Evolutionary conservation across 768 basidiomycete genomes (phyloP).

Genomic region (Thelephora ganbajun): DNA sequence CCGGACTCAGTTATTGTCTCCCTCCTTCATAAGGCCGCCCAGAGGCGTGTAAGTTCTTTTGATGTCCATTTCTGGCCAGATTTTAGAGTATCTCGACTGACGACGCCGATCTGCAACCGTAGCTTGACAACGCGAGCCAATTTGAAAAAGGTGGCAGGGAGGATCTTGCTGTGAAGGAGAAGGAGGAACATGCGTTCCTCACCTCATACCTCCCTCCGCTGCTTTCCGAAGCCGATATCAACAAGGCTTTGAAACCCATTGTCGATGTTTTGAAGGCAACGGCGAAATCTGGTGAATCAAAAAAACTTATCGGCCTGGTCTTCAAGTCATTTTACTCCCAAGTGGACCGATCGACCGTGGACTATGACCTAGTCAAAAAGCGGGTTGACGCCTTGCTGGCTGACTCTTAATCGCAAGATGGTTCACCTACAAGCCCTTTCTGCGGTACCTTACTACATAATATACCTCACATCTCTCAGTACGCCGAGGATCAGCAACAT

Average conservation of each 20-base stretch:
- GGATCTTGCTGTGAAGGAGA: slow-evolving; percentile 55
- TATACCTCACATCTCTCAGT: too few species aligned
- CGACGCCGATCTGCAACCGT: not conserved
- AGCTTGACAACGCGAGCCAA: slow-evolving; percentile 48
- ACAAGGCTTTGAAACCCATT: slow-evolving; percentile 27
- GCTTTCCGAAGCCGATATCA: slow-evolving; percentile 40
- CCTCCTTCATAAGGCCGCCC: slow-evolving; percentile 43
- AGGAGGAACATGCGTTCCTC: slow-evolving; percentile 39
- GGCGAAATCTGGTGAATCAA: slow-evolving; percentile 16
- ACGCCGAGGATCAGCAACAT: too few species aligned
- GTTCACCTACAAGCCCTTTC: too few species aligned
- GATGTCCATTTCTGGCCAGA: not conserved
- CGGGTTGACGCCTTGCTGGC: slow-evolving; percentile 29
- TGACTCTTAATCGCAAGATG: not conserved
- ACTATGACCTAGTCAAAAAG: slow-evolving; percentile 39
- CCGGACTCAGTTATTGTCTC: slow-evolving; percentile 33
- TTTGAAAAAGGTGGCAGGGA: slow-evolving; percentile 42
- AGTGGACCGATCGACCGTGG: slow-evolving; percentile 47
- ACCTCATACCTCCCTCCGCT: slow-evolving; percentile 45
- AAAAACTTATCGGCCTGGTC: slow-evolving; percentile 28
- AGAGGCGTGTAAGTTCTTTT: slow-evolving; percentile 39
- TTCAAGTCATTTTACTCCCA: slow-evolving; percentile 50
- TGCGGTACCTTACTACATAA: too few species aligned
- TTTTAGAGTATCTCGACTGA: not conserved
- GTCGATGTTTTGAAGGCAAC: slow-evolving; percentile 11